phyloP scores from a whole-genome alignment of 805 yeast genomes.

The Yamadazyma endophytica region DNA sequence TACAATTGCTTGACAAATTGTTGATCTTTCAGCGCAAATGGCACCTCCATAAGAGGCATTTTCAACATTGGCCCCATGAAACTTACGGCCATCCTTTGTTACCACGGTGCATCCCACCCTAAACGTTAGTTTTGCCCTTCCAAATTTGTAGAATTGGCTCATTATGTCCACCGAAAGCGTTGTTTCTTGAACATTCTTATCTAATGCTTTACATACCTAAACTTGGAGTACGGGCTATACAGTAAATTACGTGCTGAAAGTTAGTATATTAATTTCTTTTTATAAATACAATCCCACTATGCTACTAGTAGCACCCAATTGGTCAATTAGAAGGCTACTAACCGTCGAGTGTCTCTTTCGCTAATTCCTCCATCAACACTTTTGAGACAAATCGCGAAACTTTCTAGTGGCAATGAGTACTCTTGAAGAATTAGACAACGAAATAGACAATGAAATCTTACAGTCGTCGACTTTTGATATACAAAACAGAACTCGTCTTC shows the following conservation, averaged over 20 bases:
- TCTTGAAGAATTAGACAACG: constrained; percentile 71
- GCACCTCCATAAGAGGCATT: constrained; percentile 79
- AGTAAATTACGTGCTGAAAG: constrained; percentile 45
- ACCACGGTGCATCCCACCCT: constrained; percentile 81
- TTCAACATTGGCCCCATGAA: constrained; percentile 85
- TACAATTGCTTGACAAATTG: constrained; percentile 31
- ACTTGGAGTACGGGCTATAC: constrained; percentile 71
- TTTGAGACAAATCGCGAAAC: too few relatives aligned
- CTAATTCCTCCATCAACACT: neutral
- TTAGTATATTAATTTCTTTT: constrained; percentile 12
- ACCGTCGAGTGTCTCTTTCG: too few relatives aligned
- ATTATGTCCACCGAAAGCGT: neutral
- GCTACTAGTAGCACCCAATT: too few relatives aligned
- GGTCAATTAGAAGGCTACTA: too few relatives aligned
- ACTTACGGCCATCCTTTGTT: constrained; percentile 42
- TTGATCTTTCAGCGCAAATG: constrained; percentile 40
- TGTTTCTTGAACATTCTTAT: constrained; percentile 15
- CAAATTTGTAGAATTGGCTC: neutral
- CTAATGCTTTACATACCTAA: constrained; percentile 24
- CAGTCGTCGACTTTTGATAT: constrained; percentile 77
- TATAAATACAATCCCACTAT: neutral
- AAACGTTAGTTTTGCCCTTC: neutral
- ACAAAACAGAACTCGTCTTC: constrained; percentile 75
- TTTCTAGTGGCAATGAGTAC: constrained; percentile 60
- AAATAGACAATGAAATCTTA: constrained; percentile 78